Evolutionary conservation across 305 asterid species (phyloP).

Genomic region (Fraxinus dipetala): DNA sequence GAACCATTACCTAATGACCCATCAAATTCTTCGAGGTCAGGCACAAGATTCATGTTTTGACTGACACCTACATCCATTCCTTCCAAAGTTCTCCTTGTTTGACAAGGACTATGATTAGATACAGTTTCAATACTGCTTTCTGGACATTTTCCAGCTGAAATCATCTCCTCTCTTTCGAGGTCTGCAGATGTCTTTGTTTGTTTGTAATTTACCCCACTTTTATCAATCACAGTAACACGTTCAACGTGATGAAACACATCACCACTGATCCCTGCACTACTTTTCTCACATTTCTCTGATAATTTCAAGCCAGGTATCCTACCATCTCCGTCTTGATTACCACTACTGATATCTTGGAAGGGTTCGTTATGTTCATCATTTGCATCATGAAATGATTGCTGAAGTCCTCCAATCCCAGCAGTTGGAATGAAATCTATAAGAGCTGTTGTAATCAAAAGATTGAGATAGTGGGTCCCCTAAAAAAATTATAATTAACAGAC

Average conservation of each 20-base stretch:
- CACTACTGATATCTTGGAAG: conserved; percentile 22
- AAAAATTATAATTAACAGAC: background rate
- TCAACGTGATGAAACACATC: conserved; percentile 24
- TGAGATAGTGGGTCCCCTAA: background rate
- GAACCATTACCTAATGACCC: conserved; percentile 13
- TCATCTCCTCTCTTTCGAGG: conserved; percentile 24
- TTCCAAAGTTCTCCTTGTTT: conserved; percentile 11
- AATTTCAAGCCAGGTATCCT: conserved; percentile 15
- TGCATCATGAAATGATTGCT: conserved; percentile 16
- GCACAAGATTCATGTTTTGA: conserved; percentile 16
- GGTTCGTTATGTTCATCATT: conserved; percentile 25
- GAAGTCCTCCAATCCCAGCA: conserved; percentile 18
- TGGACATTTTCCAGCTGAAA: conserved; percentile 18
- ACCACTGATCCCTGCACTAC: conserved; percentile 7
- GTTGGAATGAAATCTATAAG: conserved; percentile 24
- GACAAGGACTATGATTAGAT: conserved; percentile 19
- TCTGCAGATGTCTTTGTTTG: conserved; percentile 18
- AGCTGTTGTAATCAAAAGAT: conserved; percentile 26
- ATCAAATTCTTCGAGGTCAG: conserved; percentile 11
- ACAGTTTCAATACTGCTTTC: conserved; percentile 28
- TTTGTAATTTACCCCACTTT: conserved; percentile 18
- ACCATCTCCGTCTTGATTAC: conserved; percentile 24
- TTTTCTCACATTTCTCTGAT: conserved; percentile 21
- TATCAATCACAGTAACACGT: conserved; percentile 24
- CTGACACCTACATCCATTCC: conserved; percentile 16